phyloP scores from a whole-genome alignment of 331 rosid species.

The Rhamnella rubrinervis region DNA sequence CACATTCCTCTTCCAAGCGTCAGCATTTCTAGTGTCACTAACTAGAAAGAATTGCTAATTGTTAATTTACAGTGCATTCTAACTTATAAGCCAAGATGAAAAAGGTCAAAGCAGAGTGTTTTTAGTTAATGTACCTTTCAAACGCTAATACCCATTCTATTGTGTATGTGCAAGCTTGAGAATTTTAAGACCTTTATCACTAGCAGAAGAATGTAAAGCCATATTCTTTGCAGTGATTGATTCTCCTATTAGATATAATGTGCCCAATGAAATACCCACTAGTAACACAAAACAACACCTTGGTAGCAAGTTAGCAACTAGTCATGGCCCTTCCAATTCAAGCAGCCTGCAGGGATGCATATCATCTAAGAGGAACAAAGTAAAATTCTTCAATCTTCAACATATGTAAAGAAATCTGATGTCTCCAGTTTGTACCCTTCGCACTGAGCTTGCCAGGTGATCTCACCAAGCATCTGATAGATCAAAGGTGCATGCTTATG shows the following conservation, averaged over 20 bases:
- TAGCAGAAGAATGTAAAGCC: neutral
- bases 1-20: constrained; percentile 17
- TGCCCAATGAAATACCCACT: no score
- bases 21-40: neutral
- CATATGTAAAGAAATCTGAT: constrained; percentile 11
- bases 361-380: neutral
- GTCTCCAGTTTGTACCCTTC: constrained; percentile 30
- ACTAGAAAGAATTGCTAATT: no score
- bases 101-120: no score
- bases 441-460: constrained; percentile 43
- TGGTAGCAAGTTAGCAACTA: neutral
- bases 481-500: constrained; percentile 53
- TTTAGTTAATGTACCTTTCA: no score
- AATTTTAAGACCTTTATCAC: no score
- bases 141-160: no score
- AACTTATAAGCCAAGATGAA: no score
- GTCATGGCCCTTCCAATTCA: neutral
- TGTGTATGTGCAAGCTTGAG: no score
- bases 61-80: no score
- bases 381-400: constrained; percentile 15
- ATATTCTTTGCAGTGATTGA: neutral
- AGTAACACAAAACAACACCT: neutral
- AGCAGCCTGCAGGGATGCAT: constrained; percentile 4
- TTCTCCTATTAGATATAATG: neutral
- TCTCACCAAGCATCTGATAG: constrained; percentile 43